A percentile compares a stretch with the other conserved stretches of the same genome.
Evolutionary conservation across 164 flowering plant genomes (phyloP).

Genomic region (Aristolochia contorta): DNA sequence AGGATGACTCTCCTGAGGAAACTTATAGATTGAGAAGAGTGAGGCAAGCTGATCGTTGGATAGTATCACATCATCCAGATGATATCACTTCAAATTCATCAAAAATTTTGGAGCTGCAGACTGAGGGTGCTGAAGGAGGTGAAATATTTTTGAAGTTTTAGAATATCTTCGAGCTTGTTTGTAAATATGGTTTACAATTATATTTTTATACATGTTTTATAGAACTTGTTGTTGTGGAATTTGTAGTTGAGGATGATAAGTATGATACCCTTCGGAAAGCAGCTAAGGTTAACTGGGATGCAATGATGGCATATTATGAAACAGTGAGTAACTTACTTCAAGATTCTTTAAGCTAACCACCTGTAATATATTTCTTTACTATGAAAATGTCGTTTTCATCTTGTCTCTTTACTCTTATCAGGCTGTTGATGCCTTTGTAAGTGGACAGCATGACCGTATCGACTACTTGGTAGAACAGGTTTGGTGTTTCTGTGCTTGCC

Average conservation of each 20-base stretch:
- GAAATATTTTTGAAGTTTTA: neutral
- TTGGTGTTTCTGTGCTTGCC: constrained; percentile 1
- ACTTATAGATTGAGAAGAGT: neutral
- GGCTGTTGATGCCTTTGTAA: constrained; percentile 49
- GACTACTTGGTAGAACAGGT: constrained; percentile 44
- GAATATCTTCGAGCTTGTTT: neutral
- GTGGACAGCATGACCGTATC: constrained; percentile 36
- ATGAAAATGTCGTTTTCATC: neutral
- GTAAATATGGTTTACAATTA: neutral
- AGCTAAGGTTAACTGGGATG: constrained; percentile 40
- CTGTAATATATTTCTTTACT: neutral
- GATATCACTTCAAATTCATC: neutral
- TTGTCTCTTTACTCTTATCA: constrained; percentile 15
- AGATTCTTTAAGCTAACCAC: neutral
- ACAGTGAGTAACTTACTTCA: constrained; percentile 35
- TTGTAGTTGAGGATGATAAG: constrained; percentile 27
- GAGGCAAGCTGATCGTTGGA: neutral
- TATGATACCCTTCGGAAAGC: constrained; percentile 38
- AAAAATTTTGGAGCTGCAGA: neutral
- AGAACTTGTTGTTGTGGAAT: neutral
- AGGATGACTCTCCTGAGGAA: neutral
- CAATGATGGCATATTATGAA: constrained; percentile 56
- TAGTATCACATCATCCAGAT: neutral
- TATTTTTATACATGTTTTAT: neutral
- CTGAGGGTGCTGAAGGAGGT: neutral